A percentile compares a stretch with the other conserved stretches of the same genome.
These are phyloP conservation scores for Raffaelea ambrosiae DNA, from an alignment of 2,329 filamentous ascomycete species.

Conservation along the genomic window DNA sequence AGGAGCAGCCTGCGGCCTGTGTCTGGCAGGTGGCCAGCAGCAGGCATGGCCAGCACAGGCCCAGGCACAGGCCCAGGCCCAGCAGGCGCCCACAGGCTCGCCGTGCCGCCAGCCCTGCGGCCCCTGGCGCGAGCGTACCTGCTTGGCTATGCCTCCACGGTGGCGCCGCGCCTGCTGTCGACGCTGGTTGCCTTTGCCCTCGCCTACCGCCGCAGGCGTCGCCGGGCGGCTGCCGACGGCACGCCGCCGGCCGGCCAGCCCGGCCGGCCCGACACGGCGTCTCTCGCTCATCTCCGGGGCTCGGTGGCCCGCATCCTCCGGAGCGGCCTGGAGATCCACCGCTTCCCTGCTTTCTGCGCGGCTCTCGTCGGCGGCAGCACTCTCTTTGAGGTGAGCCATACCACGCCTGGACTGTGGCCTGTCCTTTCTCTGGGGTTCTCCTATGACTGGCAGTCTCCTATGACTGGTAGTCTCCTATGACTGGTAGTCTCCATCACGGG, in stretches of 20 bases:
- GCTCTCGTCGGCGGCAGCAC: constrained; percentile 51
- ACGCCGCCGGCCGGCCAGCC: no score
- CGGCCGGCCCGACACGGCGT: constrained; percentile 4
- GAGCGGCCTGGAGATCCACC: constrained; percentile 42
- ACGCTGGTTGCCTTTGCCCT: constrained; percentile 42
- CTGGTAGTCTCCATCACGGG: no score
- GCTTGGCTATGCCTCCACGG: constrained; percentile 51
- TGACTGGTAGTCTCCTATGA: no score
- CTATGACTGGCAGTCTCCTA: no score
- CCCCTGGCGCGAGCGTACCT: constrained; percentile 52
- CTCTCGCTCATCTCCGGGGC: constrained; percentile 6
- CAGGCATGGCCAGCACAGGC: no score
- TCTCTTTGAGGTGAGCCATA: constrained; percentile 48
- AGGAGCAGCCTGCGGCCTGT: no score
- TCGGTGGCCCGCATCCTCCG: constrained; percentile 34
- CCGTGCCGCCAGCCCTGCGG: constrained; percentile 41
- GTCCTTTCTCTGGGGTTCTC: no score
- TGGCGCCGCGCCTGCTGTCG: constrained; percentile 47
- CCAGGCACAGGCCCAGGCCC: no score
- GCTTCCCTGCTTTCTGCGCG: constrained; percentile 57
- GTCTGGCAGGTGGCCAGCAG: no score
- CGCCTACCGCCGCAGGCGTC: constrained; percentile 24
- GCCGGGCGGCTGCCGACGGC: constrained; percentile 16
- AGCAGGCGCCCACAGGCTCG: background rate
- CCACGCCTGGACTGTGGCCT: no score